Evolutionary conservation across 257 asterid species (phyloP).

Genomic region (Haberlea rhodopensis): DNA sequence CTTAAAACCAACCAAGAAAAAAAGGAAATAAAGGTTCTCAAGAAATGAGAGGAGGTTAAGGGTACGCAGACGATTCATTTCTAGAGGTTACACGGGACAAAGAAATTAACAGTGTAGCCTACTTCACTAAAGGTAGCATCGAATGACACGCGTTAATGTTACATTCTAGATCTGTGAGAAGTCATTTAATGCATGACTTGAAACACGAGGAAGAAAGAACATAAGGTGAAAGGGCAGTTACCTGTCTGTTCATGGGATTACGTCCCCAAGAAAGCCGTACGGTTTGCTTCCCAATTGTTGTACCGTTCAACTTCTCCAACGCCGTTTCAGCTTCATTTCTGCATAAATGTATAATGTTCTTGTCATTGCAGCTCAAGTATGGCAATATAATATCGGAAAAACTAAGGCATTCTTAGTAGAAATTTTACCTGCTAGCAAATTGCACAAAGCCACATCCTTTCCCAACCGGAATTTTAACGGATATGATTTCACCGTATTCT

Average conservation of each 20-base stretch:
- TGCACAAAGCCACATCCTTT: constrained; percentile 96
- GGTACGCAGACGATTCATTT: no score
- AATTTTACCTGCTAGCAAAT: constrained; percentile 69
- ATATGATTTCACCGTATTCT: constrained; percentile 77
- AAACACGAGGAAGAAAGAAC: not conserved
- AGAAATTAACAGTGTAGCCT: not conserved
- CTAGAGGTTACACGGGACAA: no score
- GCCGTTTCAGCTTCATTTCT: constrained; percentile 83
- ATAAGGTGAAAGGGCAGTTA: constrained; percentile 14
- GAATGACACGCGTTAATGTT: no score
- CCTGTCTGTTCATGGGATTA: constrained; percentile 73
- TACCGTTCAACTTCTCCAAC: constrained; percentile 65
- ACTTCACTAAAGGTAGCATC: not conserved
- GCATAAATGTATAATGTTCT: constrained; percentile 6
- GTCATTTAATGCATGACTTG: not conserved
- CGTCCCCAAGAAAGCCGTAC: constrained; percentile 92
- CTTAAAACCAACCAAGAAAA: not conserved
- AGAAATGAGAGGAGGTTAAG: no score
- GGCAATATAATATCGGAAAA: not conserved
- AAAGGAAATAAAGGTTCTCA: no score
- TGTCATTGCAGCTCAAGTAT: not conserved
- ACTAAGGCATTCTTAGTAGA: not conserved
- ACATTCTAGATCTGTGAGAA: no score
- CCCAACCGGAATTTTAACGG: constrained; percentile 84
- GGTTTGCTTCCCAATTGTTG: constrained; percentile 69